A percentile compares a stretch with the other conserved stretches of the same genome.
These are phyloP conservation scores for Xylaria sp. DNA, from an alignment of 2,329 filamentous ascomycete genomes.

Conservation along the genomic window DNA sequence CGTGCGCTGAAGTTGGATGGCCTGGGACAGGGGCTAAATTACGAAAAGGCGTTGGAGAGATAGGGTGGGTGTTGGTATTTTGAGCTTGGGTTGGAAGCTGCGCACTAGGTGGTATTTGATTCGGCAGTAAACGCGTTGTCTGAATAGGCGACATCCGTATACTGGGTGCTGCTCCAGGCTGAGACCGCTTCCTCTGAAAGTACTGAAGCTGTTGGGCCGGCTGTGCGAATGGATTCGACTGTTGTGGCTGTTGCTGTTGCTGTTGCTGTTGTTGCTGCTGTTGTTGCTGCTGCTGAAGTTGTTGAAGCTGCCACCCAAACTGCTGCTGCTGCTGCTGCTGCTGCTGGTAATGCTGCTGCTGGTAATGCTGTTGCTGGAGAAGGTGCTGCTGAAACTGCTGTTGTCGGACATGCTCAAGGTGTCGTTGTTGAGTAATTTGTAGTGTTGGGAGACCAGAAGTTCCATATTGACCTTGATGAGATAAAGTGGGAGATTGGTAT, in stretches of 20 bases:
- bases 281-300: slow-evolving; percentile 27
- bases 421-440: slow-evolving; percentile 14
- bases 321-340: slow-evolving; percentile 24
- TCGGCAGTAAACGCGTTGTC: neutral
- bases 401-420: slow-evolving; percentile 22
- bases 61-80: slow-evolving; percentile 10
- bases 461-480: slow-evolving; percentile 32
- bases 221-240: slow-evolving; percentile 10
- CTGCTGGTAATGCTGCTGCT: slow-evolving; percentile 17
- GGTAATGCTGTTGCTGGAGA: slow-evolving; percentile 4
- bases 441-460: slow-evolving; percentile 6
- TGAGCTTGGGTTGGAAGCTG: slow-evolving; percentile 28
- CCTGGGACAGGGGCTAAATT: neutral
- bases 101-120: neutral
- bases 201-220: slow-evolving; percentile 23
- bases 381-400: slow-evolving; percentile 22
- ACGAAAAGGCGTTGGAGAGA: slow-evolving; percentile 1
- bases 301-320: slow-evolving; percentile 22
- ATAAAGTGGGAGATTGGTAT: slow-evolving; percentile 18
- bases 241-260: slow-evolving; percentile 19
- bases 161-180: slow-evolving; percentile 26
- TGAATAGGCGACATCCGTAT: slow-evolving; percentile 24
- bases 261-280: slow-evolving; percentile 1
- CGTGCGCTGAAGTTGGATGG: neutral
- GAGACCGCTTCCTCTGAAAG: slow-evolving; percentile 23